Base-by-base conservation (phyloP, 805 yeast genomes). In the Kazachstania martiniae region DNA sequence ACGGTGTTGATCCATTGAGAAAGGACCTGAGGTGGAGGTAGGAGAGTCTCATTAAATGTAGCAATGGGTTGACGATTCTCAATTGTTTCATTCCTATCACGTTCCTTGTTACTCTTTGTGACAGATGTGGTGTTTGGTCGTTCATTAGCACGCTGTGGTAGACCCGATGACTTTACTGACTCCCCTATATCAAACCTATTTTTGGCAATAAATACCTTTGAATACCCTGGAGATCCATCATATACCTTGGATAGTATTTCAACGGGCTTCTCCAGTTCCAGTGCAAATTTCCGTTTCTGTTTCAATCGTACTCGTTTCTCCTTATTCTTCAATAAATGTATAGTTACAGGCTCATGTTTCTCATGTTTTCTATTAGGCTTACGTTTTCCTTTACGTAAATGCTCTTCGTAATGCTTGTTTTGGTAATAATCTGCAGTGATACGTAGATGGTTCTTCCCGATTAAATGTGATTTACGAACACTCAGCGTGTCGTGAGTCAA, bases 401-500 rank as follows among this genome's bases (percentile, higher is more conserved):
- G 21, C 12, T 13, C 21, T 21, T 28, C 21, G 13, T 9, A 6
- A 23, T 8, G 7, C 39, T 43, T 49, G 46, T 64, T 58, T 44
- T 80, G 82, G 50, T 81, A 85, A 60, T 82, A 84, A 35, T 78
- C 80, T 37, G 85, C 74, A 31, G 79, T 81, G 33, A 70, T 65
- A 38, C 70, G 67, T 27, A 81, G 62, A 55, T 85, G 95, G 53
- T 81, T 77, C 44, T 71, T 73, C 8, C 95, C 95, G 25, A 68
- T 61, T 26, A 81, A 54, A 56, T 85, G 95, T 26, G 85, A 75
- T 47, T 79, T 77, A 15, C 94, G 60, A 34, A 85, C 95, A 59
- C 91, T 79, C 45, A 74, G 63, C n/a, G 91, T 79, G 56, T 84
- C 94, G 52, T 85, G 95, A 1, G 95, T 85, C 36, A 86, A 61